Percentiles rank a stretch among this genome's conserved stretches.
These are phyloP conservation scores for Pestalotiopsis sp. DNA, from an alignment of 2,329 filamentous ascomycete species.

Conservation along the genomic window DNA sequence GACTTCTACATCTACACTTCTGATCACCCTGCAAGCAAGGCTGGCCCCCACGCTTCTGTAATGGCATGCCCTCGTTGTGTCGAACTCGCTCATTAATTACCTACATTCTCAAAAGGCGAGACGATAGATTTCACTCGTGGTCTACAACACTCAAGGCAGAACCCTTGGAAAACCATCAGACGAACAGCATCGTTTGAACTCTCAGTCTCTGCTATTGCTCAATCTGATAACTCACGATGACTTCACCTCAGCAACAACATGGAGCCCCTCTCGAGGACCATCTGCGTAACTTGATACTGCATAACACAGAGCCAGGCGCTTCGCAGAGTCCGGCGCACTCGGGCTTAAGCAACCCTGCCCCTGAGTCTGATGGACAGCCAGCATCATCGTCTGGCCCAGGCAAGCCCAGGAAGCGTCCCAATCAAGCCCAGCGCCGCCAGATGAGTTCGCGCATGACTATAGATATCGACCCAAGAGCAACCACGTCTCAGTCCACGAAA, in stretches of 20 bases:
- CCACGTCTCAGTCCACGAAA: slow-evolving; percentile 5
- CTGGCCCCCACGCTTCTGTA: too few relatives aligned
- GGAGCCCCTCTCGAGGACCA: slow-evolving; percentile 10
- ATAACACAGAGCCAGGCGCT: background rate
- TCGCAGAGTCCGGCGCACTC: background rate
- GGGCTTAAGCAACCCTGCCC: background rate
- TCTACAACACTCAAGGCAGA: too few relatives aligned
- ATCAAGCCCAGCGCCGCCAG: slow-evolving; percentile 64
- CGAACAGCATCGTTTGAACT: background rate
- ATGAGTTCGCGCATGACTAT: slow-evolving; percentile 61
- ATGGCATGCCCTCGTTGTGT: too few relatives aligned
- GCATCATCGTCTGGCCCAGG: background rate
- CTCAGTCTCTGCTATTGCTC: background rate
- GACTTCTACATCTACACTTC: too few relatives aligned
- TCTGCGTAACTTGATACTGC: slow-evolving; percentile 9
- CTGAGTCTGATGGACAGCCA: background rate
- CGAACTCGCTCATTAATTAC: too few relatives aligned
- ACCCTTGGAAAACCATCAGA: background rate
- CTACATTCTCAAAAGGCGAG: too few relatives aligned
- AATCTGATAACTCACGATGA: background rate
- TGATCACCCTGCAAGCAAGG: too few relatives aligned
- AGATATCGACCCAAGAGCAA: slow-evolving; percentile 47
- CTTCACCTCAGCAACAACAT: background rate
- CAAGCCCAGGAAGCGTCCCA: slow-evolving; percentile 48
- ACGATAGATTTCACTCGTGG: too few relatives aligned